These are phyloP conservation scores for Wickerhamomyces sp. DNA, from an alignment of 1,139 yeast genomes.

Conservation along the genomic window DNA sequence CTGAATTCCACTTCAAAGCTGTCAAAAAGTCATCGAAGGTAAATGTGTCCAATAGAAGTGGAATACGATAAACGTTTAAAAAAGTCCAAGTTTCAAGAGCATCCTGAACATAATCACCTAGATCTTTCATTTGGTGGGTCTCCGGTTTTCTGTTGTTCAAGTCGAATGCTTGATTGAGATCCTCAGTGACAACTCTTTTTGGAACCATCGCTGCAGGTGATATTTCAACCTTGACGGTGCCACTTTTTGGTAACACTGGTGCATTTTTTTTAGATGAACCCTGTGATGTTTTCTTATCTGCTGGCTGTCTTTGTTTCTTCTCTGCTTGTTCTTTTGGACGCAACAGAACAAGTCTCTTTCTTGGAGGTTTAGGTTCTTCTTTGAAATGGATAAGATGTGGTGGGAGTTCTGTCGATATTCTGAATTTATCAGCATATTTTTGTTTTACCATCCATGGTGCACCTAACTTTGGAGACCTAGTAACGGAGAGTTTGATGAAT, in stretches of 20 bases:
- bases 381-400: conserved; percentile 39
- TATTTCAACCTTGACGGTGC: conserved; percentile 5
- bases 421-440: conserved; percentile 54
- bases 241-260: conserved; percentile 4
- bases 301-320: conserved; percentile 3
- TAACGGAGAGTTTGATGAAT: conserved; percentile 78
- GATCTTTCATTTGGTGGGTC: conserved; percentile 17
- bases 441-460: conserved; percentile 97
- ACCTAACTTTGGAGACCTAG: conserved; percentile 79
- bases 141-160: conserved; percentile 14
- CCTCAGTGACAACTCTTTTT: conserved; percentile 30
- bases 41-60: conserved; percentile 62
- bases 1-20: conserved; percentile 51
- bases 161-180: conserved; percentile 28
- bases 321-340: conserved; percentile 13
- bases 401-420: conserved; percentile 57
- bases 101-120: conserved; percentile 31
- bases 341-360: conserved; percentile 6
- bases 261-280: conserved; percentile 1
- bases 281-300: conserved; percentile 3
- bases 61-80: conserved; percentile 62
- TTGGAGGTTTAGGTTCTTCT: conserved; percentile 12
- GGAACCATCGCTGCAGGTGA: conserved; percentile 16
- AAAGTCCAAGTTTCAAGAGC: conserved; percentile 73
- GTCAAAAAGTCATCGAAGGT: conserved; percentile 76